Evolutionary conservation across 2,329 filamentous ascomycete genomes (phyloP).

Genomic region (Epichloe aotearoae): DNA sequence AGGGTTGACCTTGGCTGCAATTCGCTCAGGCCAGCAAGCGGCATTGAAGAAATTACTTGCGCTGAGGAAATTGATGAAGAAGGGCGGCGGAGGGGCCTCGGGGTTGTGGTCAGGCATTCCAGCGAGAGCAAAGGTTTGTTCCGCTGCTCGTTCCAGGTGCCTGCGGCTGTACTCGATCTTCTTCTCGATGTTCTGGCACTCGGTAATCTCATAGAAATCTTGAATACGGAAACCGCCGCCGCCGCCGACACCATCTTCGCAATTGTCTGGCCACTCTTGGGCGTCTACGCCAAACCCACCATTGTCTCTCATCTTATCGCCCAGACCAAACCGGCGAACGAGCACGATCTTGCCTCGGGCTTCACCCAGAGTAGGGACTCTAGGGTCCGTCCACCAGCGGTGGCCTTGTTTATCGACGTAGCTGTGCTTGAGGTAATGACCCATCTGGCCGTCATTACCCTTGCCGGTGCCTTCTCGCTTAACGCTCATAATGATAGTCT

Average conservation of each 20-base stretch:
- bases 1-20: slow-evolving; percentile 80
- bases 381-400: slow-evolving; percentile 67
- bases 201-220: slow-evolving; percentile 83
- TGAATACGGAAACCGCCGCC: slow-evolving; percentile 73
- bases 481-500: slow-evolving; percentile 73
- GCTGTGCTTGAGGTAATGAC: slow-evolving; percentile 56
- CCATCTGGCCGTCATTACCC: slow-evolving; percentile 66
- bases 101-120: slow-evolving; percentile 17
- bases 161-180: slow-evolving; percentile 65
- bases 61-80: slow-evolving; percentile 83
- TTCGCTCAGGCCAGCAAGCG: slow-evolving; percentile 83
- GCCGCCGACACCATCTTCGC: slow-evolving; percentile 55
- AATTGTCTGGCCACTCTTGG: slow-evolving; percentile 75
- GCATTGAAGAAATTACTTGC: slow-evolving; percentile 91
- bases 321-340: slow-evolving; percentile 63
- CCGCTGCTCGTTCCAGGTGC: slow-evolving; percentile 62
- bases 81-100: slow-evolving; percentile 34
- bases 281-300: slow-evolving; percentile 47
- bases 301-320: slow-evolving; percentile 35
- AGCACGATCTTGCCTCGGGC: slow-evolving; percentile 74
- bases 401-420: slow-evolving; percentile 46
- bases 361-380: slow-evolving; percentile 65
- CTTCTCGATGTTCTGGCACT: slow-evolving; percentile 60
- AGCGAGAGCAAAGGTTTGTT: slow-evolving; percentile 32
- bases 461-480: slow-evolving; percentile 84